Percentiles rank a stretch among this genome's conserved stretches.
Conservation (phyloP, 1,284 basidiomycete species). For the Papiliotrema terrestris region DNA sequence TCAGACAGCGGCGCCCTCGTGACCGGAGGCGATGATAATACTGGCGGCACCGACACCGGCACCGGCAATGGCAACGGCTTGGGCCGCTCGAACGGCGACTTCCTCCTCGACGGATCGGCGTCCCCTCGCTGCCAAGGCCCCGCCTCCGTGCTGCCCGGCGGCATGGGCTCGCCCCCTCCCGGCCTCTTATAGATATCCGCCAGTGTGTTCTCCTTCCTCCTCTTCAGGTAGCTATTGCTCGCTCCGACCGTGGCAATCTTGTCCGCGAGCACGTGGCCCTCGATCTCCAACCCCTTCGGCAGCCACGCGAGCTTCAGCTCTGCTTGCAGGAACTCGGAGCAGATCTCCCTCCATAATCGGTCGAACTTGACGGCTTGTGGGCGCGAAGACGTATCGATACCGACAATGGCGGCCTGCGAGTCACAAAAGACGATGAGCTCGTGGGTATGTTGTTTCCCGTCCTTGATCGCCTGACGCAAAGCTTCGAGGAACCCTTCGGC, state of each 20-base stretch:
- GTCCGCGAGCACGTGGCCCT: slow-evolving; percentile 42
- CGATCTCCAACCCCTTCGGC: slow-evolving; percentile 35
- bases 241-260: slow-evolving; percentile 46
- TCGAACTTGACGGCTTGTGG: slow-evolving; percentile 41
- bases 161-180: slow-evolving; percentile 34
- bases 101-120: slow-evolving; percentile 37
- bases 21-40: too few relatives aligned
- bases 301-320: slow-evolving; percentile 46
- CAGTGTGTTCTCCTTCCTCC: slow-evolving; percentile 35
- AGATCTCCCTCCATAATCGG: slow-evolving; percentile 38
- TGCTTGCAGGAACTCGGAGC: slow-evolving; percentile 36
- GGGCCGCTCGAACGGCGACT: slow-evolving; percentile 34
- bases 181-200: slow-evolving; percentile 31
- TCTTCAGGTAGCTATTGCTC: slow-evolving; percentile 40
- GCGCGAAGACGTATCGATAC: slow-evolving; percentile 43
- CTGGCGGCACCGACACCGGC: too few relatives aligned
- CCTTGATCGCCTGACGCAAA: slow-evolving; percentile 33
- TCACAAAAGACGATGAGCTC: slow-evolving; percentile 46
- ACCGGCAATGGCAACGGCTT: slow-evolving; percentile 11
- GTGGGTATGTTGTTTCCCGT: slow-evolving; percentile 32
- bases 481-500: slow-evolving; percentile 43
- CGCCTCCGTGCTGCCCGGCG: slow-evolving; percentile 30
- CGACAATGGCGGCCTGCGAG: slow-evolving; percentile 45
- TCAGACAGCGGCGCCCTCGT: background rate
- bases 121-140: slow-evolving; percentile 47